Evolutionary conservation across 768 basidiomycete genomes (phyloP).

Genomic region (Cubamyces sp.): DNA sequence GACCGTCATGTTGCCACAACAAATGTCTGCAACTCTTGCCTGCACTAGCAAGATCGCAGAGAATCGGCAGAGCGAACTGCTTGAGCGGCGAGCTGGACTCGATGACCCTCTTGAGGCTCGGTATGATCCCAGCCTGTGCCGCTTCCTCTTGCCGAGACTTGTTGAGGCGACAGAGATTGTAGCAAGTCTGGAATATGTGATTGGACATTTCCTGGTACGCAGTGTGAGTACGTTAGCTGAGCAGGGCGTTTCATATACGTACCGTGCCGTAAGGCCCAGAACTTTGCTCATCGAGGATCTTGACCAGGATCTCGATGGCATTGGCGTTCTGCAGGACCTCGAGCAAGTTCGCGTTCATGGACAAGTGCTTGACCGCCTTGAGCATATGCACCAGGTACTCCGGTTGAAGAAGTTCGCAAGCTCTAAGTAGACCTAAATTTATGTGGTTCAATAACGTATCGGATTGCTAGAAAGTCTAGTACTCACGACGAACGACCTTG

Average conservation of each 20-base stretch:
- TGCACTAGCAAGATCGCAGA: conserved; percentile 95
- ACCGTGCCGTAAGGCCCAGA: conserved; percentile 82
- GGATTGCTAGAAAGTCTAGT: not conserved
- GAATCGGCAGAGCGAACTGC: conserved; percentile 95
- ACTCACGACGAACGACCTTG: conserved; percentile 86
- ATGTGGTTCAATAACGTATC: not conserved
- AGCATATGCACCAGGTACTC: conserved; percentile 87
- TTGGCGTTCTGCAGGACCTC: conserved; percentile 97
- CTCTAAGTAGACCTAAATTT: conserved; percentile 75
- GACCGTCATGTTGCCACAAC: conserved; percentile 93
- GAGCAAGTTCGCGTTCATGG: conserved; percentile 88
- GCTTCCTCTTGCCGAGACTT: conserved; percentile 97
- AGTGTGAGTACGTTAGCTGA: not conserved
- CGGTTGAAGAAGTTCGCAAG: conserved; percentile 86
- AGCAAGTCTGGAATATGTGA: conserved; percentile 96
- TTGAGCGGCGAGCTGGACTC: conserved; percentile 89
- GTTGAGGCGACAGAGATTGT: conserved; percentile 93
- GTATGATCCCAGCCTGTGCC: conserved; percentile 93
- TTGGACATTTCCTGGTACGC: conserved; percentile 87
- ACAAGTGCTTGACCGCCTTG: conserved; percentile 95
- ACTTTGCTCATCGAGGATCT: conserved; percentile 80
- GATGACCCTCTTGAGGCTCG: conserved; percentile 87
- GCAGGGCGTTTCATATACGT: conserved; percentile 28
- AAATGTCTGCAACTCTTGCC: conserved; percentile 90
- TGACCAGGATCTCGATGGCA: conserved; percentile 88